Evolutionary conservation across 208 protist genomes (phyloP).

Genomic region (Trypanosoma cruzi): DNA sequence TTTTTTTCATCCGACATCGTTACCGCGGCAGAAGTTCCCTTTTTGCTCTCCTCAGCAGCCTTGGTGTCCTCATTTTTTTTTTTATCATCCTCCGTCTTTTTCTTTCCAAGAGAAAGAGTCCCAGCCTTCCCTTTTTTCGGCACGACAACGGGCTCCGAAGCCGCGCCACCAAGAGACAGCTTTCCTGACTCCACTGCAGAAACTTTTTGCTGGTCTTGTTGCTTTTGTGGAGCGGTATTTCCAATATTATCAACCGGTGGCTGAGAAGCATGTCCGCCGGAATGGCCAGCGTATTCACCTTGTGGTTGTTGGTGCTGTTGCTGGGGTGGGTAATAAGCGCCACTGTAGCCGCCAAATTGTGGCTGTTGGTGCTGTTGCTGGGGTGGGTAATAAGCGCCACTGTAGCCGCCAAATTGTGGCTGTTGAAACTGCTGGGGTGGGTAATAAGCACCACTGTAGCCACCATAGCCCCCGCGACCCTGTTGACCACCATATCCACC

Average conservation of each 20-base stretch:
- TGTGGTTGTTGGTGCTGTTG: constrained; percentile 19
- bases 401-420: constrained; percentile 24
- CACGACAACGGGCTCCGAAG: constrained; percentile 32
- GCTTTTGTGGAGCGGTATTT: not conserved
- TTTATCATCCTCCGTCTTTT: constrained; percentile 42
- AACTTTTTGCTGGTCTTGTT: constrained; percentile 16
- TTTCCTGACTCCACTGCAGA: constrained; percentile 47
- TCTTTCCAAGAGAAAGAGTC: constrained; percentile 73
- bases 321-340: constrained; percentile 33
- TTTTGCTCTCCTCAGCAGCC: constrained; percentile 27
- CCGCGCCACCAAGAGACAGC: constrained; percentile 55
- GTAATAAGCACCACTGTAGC: too few species aligned
- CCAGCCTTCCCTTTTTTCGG: constrained; percentile 69
- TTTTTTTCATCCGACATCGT: constrained; percentile 34
- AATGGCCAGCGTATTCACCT: too few species aligned
- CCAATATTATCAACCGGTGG: not conserved
- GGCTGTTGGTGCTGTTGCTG: constrained; percentile 17
- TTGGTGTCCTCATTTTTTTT: constrained; percentile 20
- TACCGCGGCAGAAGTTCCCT: constrained; percentile 16
- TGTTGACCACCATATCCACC: too few species aligned
- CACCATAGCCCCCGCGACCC: too few species aligned
- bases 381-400: constrained; percentile 32
- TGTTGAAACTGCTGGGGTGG: too few species aligned
- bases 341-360: constrained; percentile 14
- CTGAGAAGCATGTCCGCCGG: not conserved